phyloP scores from a whole-genome alignment of 768 basidiomycete genomes.

The Mrakia hoshinonis region DNA sequence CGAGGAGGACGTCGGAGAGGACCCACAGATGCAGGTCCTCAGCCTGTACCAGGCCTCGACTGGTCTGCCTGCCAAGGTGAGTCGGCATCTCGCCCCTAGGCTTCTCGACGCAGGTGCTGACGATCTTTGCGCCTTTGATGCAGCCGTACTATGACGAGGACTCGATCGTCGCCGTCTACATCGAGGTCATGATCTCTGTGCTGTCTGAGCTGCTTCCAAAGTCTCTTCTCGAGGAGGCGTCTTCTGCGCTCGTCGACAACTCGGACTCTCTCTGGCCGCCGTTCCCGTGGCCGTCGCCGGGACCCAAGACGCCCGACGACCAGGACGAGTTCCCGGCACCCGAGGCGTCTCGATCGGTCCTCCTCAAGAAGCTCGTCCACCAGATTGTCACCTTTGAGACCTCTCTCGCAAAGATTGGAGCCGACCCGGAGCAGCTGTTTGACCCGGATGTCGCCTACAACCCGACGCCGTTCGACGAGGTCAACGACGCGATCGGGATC shows the following conservation, averaged over 20 bases:
- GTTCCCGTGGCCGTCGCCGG: conserved; percentile 16
- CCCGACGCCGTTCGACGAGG: conserved; percentile 59
- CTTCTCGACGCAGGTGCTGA: not conserved
- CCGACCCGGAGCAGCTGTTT: conserved; percentile 64
- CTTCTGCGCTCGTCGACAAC: conserved; percentile 4
- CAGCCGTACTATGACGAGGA: conserved; percentile 86
- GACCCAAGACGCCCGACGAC: conserved; percentile 7
- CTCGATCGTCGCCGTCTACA: conserved; percentile 59
- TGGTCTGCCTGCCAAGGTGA: conserved; percentile 78
- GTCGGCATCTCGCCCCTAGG: not conserved
- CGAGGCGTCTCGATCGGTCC: conserved; percentile 9
- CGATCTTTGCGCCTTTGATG: not conserved
- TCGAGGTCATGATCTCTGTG: conserved; percentile 50
- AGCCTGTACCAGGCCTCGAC: conserved; percentile 77
- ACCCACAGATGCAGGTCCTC: conserved; percentile 15
- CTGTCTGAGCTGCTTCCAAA: conserved; percentile 13
- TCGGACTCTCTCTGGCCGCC: conserved; percentile 20
- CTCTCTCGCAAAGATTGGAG: conserved; percentile 63
- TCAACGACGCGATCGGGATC: conserved; percentile 63
- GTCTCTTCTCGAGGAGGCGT: conserved; percentile 2
- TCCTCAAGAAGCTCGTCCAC: conserved; percentile 48
- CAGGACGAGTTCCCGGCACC: conserved; percentile 16
- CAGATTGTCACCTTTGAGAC: conserved; percentile 67
- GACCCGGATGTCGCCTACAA: conserved; percentile 87
- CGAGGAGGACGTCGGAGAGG: conserved; percentile 1